These are phyloP conservation scores for Durio zibethinus DNA, from an alignment of 345 rosid species.

Conservation along the genomic window DNA sequence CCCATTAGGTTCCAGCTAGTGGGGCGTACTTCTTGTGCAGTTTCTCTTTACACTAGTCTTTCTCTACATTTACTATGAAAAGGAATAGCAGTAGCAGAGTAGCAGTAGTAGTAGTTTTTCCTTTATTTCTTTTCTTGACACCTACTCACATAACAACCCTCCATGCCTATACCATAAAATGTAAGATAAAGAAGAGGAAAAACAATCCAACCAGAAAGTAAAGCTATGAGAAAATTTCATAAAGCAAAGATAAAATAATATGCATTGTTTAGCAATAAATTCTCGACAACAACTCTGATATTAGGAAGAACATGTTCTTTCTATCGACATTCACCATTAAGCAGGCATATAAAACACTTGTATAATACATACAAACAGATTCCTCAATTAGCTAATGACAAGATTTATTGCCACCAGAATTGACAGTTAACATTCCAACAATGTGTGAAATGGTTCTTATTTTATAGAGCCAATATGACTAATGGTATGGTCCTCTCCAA, in stretches of 20 bases:
- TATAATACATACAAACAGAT: conserved; percentile 16
- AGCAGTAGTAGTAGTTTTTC: background rate
- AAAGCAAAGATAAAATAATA: background rate
- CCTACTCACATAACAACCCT: background rate
- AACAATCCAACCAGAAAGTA: background rate
- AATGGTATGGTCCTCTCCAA: background rate
- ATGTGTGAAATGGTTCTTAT: conserved; percentile 11
- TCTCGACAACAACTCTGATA: background rate
- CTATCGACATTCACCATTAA: background rate
- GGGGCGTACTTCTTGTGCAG: background rate
- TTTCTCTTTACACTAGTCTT: background rate
- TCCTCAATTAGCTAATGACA: conserved; percentile 9
- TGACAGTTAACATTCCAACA: conserved; percentile 26
- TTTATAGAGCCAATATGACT: conserved; percentile 17
- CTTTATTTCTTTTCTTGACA: background rate
- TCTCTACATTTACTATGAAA: background rate
- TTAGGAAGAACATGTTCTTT: background rate
- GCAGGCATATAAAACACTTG: background rate
- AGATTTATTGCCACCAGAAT: conserved; percentile 19
- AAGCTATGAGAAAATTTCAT: background rate
- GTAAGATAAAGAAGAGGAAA: background rate
- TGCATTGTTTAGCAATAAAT: background rate
- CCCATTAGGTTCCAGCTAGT: background rate
- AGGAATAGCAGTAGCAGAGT: background rate
- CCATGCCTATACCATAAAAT: background rate